phyloP scores from a whole-genome alignment of 2,329 filamentous ascomycete species.

The Epichloe brachyelytri region DNA sequence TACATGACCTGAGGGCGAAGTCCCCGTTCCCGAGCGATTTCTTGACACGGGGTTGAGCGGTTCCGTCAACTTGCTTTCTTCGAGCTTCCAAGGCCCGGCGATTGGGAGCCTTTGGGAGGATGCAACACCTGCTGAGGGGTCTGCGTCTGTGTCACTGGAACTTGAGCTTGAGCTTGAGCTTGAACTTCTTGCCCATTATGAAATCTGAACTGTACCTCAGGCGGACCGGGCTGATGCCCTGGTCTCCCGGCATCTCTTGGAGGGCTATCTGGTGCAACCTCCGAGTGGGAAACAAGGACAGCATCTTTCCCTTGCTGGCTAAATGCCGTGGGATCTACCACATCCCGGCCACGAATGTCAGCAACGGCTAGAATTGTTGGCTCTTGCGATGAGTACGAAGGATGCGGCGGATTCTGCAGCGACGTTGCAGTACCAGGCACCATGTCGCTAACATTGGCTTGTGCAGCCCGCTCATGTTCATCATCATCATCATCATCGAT shows the following conservation, averaged over 20 bases:
- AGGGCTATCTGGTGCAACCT: neutral
- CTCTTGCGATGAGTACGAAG: neutral
- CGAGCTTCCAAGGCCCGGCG: slow-evolving; percentile 37
- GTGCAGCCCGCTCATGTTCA: neutral
- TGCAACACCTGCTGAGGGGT: slow-evolving; percentile 12
- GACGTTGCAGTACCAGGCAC: neutral
- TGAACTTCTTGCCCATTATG: neutral
- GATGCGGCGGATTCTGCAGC: neutral
- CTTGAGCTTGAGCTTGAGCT: neutral
- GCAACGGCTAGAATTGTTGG: neutral
- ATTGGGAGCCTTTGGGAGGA: slow-evolving; percentile 28
- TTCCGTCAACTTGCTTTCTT: slow-evolving; percentile 41
- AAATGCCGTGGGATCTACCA: neutral
- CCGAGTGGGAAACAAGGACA: neutral
- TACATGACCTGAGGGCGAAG: slow-evolving; percentile 20
- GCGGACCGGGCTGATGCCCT: neutral
- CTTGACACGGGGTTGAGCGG: slow-evolving; percentile 28
- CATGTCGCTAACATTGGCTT: neutral
- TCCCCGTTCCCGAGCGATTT: slow-evolving; percentile 20
- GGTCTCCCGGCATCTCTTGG: neutral
- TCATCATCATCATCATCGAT: slow-evolving; percentile 18
- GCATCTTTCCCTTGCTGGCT: neutral
- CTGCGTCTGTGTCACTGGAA: neutral
- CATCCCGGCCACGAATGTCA: neutral
- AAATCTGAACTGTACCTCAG: neutral